Evolutionary conservation across 2,329 filamentous ascomycete species (phyloP), one percentile per base, ranked within the genome.

Genomic region (Orbilia blumenaviensis): DNA sequence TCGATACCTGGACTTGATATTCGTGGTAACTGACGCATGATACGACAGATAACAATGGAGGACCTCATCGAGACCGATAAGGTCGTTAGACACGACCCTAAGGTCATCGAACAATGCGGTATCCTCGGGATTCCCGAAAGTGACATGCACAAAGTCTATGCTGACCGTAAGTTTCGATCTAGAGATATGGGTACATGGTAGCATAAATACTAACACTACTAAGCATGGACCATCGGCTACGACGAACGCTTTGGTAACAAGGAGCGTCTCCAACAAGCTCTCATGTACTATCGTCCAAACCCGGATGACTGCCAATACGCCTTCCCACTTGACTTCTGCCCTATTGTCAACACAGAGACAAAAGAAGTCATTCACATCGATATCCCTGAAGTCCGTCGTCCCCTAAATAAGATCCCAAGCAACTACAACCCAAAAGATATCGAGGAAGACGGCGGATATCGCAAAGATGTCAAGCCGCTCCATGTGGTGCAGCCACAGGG

Each of bases 61-160:
- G 94, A 97, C 82, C 86, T 97, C 36, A 88, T 93, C 80, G 86
- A 89, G 66, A 93, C 96, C 0, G 94, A 97, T 83, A 86, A 87
- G 68, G 84, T 94, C 50, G 88, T 89, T 74, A 88, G 93, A 78
- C 89, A 89, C 80, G 92, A 97, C 81, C 88, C 92, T 12, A 91
- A 91, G 80, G 93, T 97, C 75, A 95, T 97, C 79, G 92, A 97
- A 83, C 93, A 97, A 83, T 97, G 94, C 81, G 88, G 87, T 5
- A 87, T 97, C 74, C 88, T 93, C 73, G 94, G 94, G 0, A 92
- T 97, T 75, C 88, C 92, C 10, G 87, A 86, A 68, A 87, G 91
- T 79, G 92, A 96, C 76, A 97, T 97, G 94, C 85, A 95, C 85
- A 97, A 97, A 84, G 92, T 97, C 54, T 97, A 96, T 85, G 96